Base-by-base conservation (phyloP, 345 rosid genomes). In the Lepidium aucheri region DNA sequence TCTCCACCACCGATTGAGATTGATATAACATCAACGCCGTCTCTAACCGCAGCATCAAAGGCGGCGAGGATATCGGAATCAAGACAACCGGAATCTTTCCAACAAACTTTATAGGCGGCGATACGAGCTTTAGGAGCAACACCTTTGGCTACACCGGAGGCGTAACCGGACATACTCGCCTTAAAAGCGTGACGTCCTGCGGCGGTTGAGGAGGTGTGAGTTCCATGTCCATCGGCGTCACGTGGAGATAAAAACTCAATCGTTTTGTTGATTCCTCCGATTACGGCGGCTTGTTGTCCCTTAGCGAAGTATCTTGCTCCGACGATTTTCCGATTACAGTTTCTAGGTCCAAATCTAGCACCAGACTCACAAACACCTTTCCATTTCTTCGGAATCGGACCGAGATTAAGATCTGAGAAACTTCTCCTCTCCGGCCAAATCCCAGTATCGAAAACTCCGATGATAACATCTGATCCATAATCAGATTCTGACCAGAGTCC, bases 151-250 rank as follows among this genome's bases (percentile, higher is more conserved):
- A 90, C 73, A 7, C 94, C 96, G 0, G 71, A 7, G 6, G 97
- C 95, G 53, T 85, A 93, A 3, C 96, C 97, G 12, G 75, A 76
- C 92, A 93, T 85, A 59, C 86, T 90, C 4, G 90, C 92, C 0
- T 70, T 66, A 64, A 86, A 90, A 1, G 86, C 52, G 72, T 88
- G 45, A 54, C 96, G 73, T 0, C 97, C 90, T 0, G 92, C 86
- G 5, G 90, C 89, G 6, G 90, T 93, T 2, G 95, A 93, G 2
- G 95, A 88, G 0, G 90, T 90, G 78, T 90, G 88, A 4, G 95
- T 93, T 9, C 96, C 96, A 17, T 90, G 98, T 16, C 92, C 90
- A 14, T 86, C 94, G 2, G 96, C 98, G 47, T 93, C 97, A 44
- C 89, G 83, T 7, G 98, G 83, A 0, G 98, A 93, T 33, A 79